Conservation (phyloP, 495 filamentous ascomycete genomes). For the Aspergillus biplanus region DNA sequence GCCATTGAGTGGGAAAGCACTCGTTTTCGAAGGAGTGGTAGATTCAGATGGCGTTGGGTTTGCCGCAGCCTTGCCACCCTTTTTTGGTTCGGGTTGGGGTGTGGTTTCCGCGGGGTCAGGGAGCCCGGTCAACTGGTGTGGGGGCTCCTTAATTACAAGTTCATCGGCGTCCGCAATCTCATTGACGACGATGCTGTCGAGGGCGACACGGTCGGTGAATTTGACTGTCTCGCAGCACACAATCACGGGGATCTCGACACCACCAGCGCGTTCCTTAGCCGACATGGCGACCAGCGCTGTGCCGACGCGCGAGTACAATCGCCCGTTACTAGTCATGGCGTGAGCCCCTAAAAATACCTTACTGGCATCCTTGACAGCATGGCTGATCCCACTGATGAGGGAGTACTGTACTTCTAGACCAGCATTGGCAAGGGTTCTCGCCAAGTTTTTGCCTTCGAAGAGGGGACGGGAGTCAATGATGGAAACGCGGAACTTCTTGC, state of each 20-base stretch:
- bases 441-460: conserved; percentile 78
- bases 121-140: conserved; percentile 44
- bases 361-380: conserved; percentile 71
- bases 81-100: conserved; percentile 36
- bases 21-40: conserved; percentile 21
- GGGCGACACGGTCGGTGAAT: conserved; percentile 86
- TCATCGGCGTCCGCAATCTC: conserved; percentile 79
- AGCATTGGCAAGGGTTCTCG: conserved; percentile 63
- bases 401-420: conserved; percentile 81
- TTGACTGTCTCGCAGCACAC: conserved; percentile 95
- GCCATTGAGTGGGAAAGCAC: conserved; percentile 48
- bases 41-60: conserved; percentile 30
- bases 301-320: conserved; percentile 83
- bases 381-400: conserved; percentile 72
- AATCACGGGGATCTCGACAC: conserved; percentile 72
- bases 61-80: conserved; percentile 40
- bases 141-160: conserved; percentile 44
- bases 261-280: conserved; percentile 66
- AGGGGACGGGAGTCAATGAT: conserved; percentile 83
- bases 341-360: conserved; percentile 88
- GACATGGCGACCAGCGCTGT: conserved; percentile 89
- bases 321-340: conserved; percentile 87
- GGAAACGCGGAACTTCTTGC: conserved; percentile 78
- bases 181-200: conserved; percentile 91
- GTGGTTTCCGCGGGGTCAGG: conserved; percentile 33